Conservation (phyloP, 441 rosid species). For the Metrosideros polymorpha region DNA sequence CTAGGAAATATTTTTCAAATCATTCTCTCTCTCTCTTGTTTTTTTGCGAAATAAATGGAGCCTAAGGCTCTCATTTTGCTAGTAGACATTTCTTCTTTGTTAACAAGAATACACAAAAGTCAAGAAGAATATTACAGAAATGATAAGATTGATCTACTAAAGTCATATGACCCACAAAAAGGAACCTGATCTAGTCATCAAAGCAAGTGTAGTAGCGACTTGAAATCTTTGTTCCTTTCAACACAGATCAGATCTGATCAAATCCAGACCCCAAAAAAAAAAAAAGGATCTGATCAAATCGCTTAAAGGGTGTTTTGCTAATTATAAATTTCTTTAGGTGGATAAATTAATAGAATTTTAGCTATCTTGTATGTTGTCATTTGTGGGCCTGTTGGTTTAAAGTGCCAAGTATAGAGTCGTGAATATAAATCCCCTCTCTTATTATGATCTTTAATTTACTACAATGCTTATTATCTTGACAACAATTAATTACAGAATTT, state of each 20-base stretch:
- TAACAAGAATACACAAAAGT: neutral
- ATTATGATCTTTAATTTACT: neutral
- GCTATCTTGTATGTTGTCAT: neutral
- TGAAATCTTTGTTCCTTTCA: neutral
- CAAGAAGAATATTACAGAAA: neutral
- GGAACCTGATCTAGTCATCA: neutral
- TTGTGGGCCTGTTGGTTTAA: neutral
- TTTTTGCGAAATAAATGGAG: too few relatives aligned
- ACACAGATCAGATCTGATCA: neutral
- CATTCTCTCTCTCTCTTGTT: too few relatives aligned
- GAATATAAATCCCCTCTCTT: neutral
- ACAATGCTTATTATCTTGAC: neutral
- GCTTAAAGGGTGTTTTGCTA: neutral
- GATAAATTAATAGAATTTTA: neutral
- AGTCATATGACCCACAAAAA: neutral
- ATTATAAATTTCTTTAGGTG: neutral
- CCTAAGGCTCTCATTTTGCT: neutral
- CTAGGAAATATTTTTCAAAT: too few relatives aligned
- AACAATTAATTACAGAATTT: neutral
- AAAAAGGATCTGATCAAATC: neutral
- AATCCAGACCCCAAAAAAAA: too few relatives aligned
- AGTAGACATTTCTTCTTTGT: neutral
- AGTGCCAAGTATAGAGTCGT: neutral
- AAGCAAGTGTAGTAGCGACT: neutral
- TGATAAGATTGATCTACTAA: neutral